Evolutionary conservation across 1,284 basidiomycete species (phyloP).

Genomic region (Coniophora puteana): DNA sequence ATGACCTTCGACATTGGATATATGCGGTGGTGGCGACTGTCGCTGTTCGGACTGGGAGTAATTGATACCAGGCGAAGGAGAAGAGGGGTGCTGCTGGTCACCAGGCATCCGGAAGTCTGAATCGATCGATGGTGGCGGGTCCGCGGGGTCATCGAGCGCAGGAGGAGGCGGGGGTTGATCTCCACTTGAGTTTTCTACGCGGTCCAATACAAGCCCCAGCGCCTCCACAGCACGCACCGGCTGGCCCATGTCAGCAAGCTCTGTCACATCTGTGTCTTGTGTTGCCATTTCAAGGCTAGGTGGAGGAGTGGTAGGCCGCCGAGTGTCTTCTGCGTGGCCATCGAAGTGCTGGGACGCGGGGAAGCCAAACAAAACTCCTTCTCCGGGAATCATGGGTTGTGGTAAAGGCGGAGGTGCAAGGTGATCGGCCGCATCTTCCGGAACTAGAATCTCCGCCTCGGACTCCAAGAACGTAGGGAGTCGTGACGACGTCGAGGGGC

Average conservation of each 20-base stretch:
- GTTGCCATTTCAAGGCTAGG: slow-evolving; percentile 69
- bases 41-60: slow-evolving; percentile 23
- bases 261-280: slow-evolving; percentile 62
- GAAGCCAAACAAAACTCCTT: slow-evolving; percentile 74
- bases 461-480: slow-evolving; percentile 78
- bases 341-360: slow-evolving; percentile 67
- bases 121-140: slow-evolving; percentile 80
- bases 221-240: slow-evolving; percentile 52
- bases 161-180: slow-evolving; percentile 71
- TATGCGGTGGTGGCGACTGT: slow-evolving; percentile 21
- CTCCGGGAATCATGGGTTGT: slow-evolving; percentile 50
- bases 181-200: slow-evolving; percentile 35
- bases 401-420: slow-evolving; percentile 30
- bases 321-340: slow-evolving; percentile 65
- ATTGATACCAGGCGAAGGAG: slow-evolving; percentile 29
- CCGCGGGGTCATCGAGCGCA: slow-evolving; percentile 80
- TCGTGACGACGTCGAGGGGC: slow-evolving; percentile 55
- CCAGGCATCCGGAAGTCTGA: slow-evolving; percentile 67
- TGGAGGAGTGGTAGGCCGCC: slow-evolving; percentile 58
- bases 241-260: slow-evolving; percentile 54
- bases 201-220: slow-evolving; percentile 54
- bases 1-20: slow-evolving; percentile 28
- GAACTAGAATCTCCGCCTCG: slow-evolving; percentile 64
- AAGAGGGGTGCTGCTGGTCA: slow-evolving; percentile 35
- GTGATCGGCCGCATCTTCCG: slow-evolving; percentile 41